Percentiles rank a stretch among this genome's conserved stretches.
These are phyloP conservation scores for Xylogone sp. DNA, from an alignment of 2,329 filamentous ascomycete genomes.

Conservation along the genomic window DNA sequence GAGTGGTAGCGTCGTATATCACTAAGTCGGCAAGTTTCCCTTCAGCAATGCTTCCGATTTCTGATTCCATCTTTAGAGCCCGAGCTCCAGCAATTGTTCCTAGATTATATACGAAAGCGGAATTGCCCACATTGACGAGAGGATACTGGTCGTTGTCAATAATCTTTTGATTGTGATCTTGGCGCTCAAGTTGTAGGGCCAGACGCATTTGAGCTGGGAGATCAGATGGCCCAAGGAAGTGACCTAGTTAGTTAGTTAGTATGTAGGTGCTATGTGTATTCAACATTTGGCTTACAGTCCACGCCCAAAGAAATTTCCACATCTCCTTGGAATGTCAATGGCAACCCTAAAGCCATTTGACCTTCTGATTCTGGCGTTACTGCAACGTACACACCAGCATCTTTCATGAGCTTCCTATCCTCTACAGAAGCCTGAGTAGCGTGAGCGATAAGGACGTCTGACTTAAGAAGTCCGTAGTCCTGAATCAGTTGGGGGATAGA, in stretches of 20 bases:
- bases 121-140: not conserved
- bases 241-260: too few relatives aligned
- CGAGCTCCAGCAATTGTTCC: slow-evolving; percentile 43
- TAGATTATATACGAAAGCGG: slow-evolving; percentile 36
- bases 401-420: slow-evolving; percentile 32
- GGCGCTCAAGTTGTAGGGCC: slow-evolving; percentile 28
- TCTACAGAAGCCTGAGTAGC: slow-evolving; percentile 27
- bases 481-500: slow-evolving; percentile 20
- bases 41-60: slow-evolving; percentile 40
- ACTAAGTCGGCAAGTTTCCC: slow-evolving; percentile 45
- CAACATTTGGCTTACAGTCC: slow-evolving; percentile 32
- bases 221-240: slow-evolving; percentile 22
- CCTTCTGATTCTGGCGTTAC: slow-evolving; percentile 47
- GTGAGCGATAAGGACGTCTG: slow-evolving; percentile 39
- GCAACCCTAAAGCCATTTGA: slow-evolving; percentile 40
- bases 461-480: slow-evolving; percentile 34
- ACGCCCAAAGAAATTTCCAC: slow-evolving; percentile 29
- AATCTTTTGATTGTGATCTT: slow-evolving; percentile 25
- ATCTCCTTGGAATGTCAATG: slow-evolving; percentile 26
- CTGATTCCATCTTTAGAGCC: slow-evolving; percentile 35
- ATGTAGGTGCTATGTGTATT: too few relatives aligned
- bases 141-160: slow-evolving; percentile 14
- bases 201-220: slow-evolving; percentile 32
- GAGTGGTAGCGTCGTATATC: slow-evolving; percentile 39
- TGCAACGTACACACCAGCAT: slow-evolving; percentile 33